Base-by-base conservation (phyloP, 768 basidiomycete species). In the Boletus rex-veris region DNA sequence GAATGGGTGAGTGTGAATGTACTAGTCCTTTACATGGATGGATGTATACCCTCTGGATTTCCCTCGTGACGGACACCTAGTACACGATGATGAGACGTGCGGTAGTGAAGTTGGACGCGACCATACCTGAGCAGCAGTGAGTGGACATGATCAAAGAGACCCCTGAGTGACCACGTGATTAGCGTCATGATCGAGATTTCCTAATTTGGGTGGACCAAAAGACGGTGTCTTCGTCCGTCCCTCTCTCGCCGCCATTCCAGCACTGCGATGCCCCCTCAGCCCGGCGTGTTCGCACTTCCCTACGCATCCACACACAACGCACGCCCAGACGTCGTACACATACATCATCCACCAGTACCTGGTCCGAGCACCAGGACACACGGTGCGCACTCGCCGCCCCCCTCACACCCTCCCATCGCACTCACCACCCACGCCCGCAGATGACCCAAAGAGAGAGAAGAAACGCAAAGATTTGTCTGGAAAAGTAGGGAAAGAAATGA, bases 401-500 rank as follows among this genome's bases (percentile, higher is more conserved):
- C 3, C 18, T 14, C 48, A 15, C 37, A 14, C 28, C 26, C 28
- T 24, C 41, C 64, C 66, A 30, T 57, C 70, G 58, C 74, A 79
- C 53, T 58, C 44, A 62, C 46, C 46, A 77, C 14, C 52, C 40
- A 37, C 33, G 14, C 43, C 19, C 18, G n/a, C 48, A 56, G 78
- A 80, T 57, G 79, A 80, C 43, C 65, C 70, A 16, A 76, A 83
- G 73, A 82, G 79, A 62, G 86, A 87, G 51, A 84, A 80, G 75
- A 81, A 82, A 69, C 75, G 84, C 57, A 85, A 82, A 63, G 88
- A 90, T 50, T 66, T 85, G 30, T 77, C 82, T n/a, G 81, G 83
- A 49, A 87, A 83, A 73, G 67, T 86, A 28, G 82, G 82, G 21
- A 89, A 85, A 67, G 88, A 90, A 60, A 79, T 87, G 74, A 77